phyloP scores from a whole-genome alignment of 495 filamentous ascomycete genomes.

The Neurospora pannonica region DNA sequence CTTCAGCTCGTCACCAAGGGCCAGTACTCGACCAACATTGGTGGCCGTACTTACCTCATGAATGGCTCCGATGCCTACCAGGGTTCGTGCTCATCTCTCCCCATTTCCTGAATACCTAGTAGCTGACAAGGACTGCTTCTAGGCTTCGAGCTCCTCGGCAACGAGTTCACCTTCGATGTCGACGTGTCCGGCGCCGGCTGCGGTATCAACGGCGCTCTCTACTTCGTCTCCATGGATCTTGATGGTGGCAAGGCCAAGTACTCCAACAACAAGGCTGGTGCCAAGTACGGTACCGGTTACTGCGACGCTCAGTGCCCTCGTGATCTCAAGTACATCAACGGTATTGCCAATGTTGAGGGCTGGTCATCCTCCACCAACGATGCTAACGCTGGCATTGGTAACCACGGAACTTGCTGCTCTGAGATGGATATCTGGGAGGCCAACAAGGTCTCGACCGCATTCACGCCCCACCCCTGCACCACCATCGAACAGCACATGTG shows the following conservation, averaged over 20 bases:
- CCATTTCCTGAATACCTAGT: not conserved
- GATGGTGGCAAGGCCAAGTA: conserved; percentile 46
- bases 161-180: conserved; percentile 54
- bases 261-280: conserved; percentile 47
- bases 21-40: conserved; percentile 38
- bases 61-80: conserved; percentile 42
- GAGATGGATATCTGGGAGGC: conserved; percentile 73
- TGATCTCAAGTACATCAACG: conserved; percentile 44
- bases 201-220: conserved; percentile 51
- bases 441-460: conserved; percentile 53
- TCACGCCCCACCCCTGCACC: conserved; percentile 61
- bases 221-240: conserved; percentile 48
- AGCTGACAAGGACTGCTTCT: not conserved
- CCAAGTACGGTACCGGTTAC: conserved; percentile 50
- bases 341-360: conserved; percentile 49
- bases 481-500: conserved; percentile 47
- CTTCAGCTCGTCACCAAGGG: conserved; percentile 49
- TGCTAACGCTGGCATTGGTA: conserved; percentile 48
- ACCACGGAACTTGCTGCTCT: conserved; percentile 58
- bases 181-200: conserved; percentile 45
- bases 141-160: conserved; percentile 43
- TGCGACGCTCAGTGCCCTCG: conserved; percentile 50
- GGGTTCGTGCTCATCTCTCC: conserved; percentile 14
- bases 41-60: conserved; percentile 50
- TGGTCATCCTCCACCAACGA: conserved; percentile 52